phyloP scores from a whole-genome alignment of 306 rosid genomes.

The Begonia masoniana region DNA sequence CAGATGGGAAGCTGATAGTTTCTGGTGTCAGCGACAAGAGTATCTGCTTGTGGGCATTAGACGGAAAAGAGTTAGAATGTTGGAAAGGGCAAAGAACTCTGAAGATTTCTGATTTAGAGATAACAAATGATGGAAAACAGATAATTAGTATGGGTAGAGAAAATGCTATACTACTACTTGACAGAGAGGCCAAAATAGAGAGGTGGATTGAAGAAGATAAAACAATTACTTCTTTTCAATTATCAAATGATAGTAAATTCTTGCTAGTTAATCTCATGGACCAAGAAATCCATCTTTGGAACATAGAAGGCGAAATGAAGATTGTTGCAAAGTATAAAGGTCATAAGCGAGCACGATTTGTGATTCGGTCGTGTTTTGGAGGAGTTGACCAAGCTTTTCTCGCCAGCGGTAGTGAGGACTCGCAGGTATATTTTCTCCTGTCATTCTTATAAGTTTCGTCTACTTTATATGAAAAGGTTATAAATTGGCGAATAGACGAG shows the following conservation, averaged over 20 bases:
- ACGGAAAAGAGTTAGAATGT: conserved; percentile 88
- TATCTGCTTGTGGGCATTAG: conserved; percentile 90
- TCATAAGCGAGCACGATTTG: conserved; percentile 64
- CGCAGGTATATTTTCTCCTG: conserved; percentile 55
- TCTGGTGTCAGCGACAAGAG: conserved; percentile 83
- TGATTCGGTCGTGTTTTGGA: conserved; percentile 93
- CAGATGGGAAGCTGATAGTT: conserved; percentile 70
- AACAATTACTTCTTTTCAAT: conserved; percentile 68
- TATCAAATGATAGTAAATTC: conserved; percentile 65
- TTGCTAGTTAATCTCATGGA: conserved; percentile 68
- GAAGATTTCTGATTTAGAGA: conserved; percentile 80
- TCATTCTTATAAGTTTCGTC: conserved; percentile 5
- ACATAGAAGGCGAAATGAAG: conserved; percentile 45
- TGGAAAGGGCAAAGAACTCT: conserved; percentile 84
- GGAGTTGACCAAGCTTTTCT: conserved; percentile 78
- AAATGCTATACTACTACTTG: conserved; percentile 44
- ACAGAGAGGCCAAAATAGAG: conserved; percentile 67
- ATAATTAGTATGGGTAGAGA: conserved; percentile 71
- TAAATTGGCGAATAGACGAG: background rate
- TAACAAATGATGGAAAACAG: conserved; percentile 61
- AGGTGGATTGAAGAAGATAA: conserved; percentile 68
- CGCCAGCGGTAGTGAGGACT: conserved; percentile 99
- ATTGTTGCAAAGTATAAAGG: conserved; percentile 71
- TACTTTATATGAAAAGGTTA: background rate
- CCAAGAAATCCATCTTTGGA: conserved; percentile 99